Percentiles rank a stretch among this genome's conserved stretches.
phyloP scores from a whole-genome alignment of 495 filamentous ascomycete species.

The Niebla homalea region DNA sequence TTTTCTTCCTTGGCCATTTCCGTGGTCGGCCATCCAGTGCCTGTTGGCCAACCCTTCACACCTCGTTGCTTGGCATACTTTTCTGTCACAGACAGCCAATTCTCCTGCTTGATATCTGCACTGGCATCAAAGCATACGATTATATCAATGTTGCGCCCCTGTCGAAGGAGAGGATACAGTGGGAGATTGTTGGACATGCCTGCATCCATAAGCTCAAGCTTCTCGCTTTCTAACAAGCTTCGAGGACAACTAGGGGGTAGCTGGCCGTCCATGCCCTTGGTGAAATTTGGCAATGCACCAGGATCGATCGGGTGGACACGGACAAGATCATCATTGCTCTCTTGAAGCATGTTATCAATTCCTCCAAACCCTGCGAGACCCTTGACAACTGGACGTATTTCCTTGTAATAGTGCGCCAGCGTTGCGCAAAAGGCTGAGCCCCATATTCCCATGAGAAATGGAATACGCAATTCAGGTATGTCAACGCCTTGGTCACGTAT shows the following conservation, averaged over 20 bases:
- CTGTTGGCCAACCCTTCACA: constrained; percentile 86
- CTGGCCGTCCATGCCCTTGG: constrained; percentile 59
- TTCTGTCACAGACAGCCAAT: constrained; percentile 87
- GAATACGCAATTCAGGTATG: constrained; percentile 69
- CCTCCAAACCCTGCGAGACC: constrained; percentile 59
- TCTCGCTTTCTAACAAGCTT: constrained; percentile 51
- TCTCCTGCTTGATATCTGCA: constrained; percentile 71
- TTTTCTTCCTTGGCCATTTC: constrained; percentile 38
- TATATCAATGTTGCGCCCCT: constrained; percentile 76
- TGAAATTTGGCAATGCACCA: constrained; percentile 75
- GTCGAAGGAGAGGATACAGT: constrained; percentile 82
- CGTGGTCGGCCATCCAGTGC: constrained; percentile 72
- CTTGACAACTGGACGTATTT: constrained; percentile 66
- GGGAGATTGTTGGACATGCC: constrained; percentile 98
- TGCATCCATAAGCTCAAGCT: constrained; percentile 87
- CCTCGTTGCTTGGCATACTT: constrained; percentile 81
- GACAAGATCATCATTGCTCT: constrained; percentile 64
- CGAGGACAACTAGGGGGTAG: constrained; percentile 63
- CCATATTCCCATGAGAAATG: constrained; percentile 81
- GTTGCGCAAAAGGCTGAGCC: constrained; percentile 94
- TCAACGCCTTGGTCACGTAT: constrained; percentile 43
- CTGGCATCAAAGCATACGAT: constrained; percentile 83
- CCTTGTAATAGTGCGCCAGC: constrained; percentile 87
- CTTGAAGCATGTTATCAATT: constrained; percentile 78
- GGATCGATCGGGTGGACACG: constrained; percentile 90